phyloP scores from a whole-genome alignment of 768 basidiomycete species.

The Leccinum fibrillosum region DNA sequence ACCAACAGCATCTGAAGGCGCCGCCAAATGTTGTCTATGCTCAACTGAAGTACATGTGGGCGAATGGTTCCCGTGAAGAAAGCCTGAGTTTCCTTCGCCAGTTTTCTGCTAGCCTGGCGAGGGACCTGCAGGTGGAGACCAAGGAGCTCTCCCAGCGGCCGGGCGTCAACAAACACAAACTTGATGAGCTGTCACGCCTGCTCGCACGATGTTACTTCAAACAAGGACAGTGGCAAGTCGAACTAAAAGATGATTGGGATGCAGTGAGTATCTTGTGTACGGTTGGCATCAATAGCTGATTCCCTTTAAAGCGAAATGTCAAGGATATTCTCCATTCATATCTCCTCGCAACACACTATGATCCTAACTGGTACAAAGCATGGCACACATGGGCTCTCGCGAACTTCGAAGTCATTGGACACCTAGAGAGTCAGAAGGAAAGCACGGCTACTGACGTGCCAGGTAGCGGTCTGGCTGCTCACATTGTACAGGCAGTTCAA shows the following conservation, averaged over 20 bases:
- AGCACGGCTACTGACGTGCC: constrained; percentile 55
- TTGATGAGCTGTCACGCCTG: constrained; percentile 72
- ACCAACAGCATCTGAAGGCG: constrained; percentile 61
- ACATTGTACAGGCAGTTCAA: constrained; percentile 91
- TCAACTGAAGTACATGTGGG: constrained; percentile 96
- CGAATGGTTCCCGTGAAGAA: constrained; percentile 70
- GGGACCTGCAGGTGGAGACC: constrained; percentile 67
- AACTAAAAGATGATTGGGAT: constrained; percentile 76
- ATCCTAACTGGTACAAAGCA: constrained; percentile 97
- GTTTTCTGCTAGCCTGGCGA: constrained; percentile 73
- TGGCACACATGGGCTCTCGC: constrained; percentile 99
- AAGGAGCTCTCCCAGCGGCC: constrained; percentile 50
- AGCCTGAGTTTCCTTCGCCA: constrained; percentile 79
- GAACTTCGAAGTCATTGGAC: constrained; percentile 89
- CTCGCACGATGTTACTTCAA: constrained; percentile 98
- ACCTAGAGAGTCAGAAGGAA: constrained; percentile 67
- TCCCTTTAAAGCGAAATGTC: constrained; percentile 59
- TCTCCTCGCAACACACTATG: constrained; percentile 83
- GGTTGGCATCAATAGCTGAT: constrained; percentile 9
- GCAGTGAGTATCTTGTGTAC: constrained; percentile 46
- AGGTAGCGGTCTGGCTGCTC: constrained; percentile 63
- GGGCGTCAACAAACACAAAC: constrained; percentile 54
- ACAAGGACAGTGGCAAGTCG: constrained; percentile 91
- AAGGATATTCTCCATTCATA: constrained; percentile 84
- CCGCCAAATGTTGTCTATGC: constrained; percentile 97